These are phyloP conservation scores for Fusarium pseudoanthophilum DNA, from an alignment of 2,329 filamentous ascomycete genomes.

Conservation along the genomic window DNA sequence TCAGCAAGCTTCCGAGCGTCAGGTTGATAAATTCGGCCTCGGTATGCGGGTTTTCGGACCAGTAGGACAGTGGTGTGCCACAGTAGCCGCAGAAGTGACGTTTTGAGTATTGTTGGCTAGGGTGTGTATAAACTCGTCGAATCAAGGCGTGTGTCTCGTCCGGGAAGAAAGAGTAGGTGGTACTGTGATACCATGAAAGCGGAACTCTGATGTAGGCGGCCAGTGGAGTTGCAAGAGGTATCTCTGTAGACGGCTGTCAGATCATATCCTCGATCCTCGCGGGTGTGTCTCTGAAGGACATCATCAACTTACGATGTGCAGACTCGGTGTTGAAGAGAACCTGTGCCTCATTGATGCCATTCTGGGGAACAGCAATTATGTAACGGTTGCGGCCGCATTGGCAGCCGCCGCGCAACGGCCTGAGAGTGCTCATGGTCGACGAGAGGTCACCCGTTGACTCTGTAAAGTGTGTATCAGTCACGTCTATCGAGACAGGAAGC, in stretches of 20 bases:
- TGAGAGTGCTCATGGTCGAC: constrained; percentile 57
- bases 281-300: constrained; percentile 1
- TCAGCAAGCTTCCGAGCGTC: constrained; percentile 79
- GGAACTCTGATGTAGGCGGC: constrained; percentile 87
- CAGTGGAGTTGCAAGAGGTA: constrained; percentile 75
- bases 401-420: constrained; percentile 78
- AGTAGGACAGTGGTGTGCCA: constrained; percentile 85
- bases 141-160: constrained; percentile 79
- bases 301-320: constrained; percentile 72
- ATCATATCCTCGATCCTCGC: neutral
- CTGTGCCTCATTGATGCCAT: constrained; percentile 66
- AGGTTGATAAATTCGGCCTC: constrained; percentile 85
- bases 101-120: constrained; percentile 66
- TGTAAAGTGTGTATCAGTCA: neutral
- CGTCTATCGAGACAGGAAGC: neutral
- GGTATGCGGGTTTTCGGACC: constrained; percentile 76
- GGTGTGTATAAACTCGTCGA: constrained; percentile 73
- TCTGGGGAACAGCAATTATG: constrained; percentile 73
- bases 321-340: constrained; percentile 80
- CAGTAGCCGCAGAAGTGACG: constrained; percentile 93
- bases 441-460: neutral
- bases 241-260: constrained; percentile 57
- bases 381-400: constrained; percentile 89
- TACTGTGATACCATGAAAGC: constrained; percentile 80
- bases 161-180: constrained; percentile 78